Base-by-base conservation (phyloP, 768 basidiomycete species). In the Strobilomyces confusus region DNA sequence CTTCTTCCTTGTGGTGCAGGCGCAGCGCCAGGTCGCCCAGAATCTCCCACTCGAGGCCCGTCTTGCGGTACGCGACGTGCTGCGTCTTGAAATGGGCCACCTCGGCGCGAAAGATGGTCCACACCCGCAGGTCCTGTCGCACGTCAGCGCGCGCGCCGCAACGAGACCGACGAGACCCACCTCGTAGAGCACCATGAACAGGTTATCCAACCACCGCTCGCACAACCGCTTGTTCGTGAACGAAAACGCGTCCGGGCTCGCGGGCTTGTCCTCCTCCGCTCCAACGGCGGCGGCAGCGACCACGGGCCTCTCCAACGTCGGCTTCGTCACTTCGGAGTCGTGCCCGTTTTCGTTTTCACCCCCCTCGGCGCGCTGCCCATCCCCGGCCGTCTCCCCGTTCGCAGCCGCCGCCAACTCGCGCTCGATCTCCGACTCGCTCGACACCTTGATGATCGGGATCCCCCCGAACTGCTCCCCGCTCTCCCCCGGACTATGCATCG, bases 11-110 rank as follows among this genome's bases (percentile, higher is more conserved):
- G 74, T 98, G 97, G 64, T 95, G 90, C 51, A 99, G 69, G n/a
- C 97, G 84, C 42, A 88, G 63, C 9, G 95, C 97, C 20, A 99
- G 74, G 65, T 98, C 97, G 9, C 95, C 97, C 22, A 99, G 77
- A 43, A 98, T 95, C 73, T 98, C 97, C 95, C 97, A 99, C 71
- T 99, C 97, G 19, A 92, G 72, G 0, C 91, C 93, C 0, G 95
- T 98, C 75, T 98, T 98, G 55, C 93, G 84, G 68, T 99, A 99
- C 0, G 95, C 94, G 52, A 98, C 89, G 58, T 97, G 95, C 69
- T 98, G 95, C 3, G 93, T 95, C 68, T 97, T 98, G 81, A 97
- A 99, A 67, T 99, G 97, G 0, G 95, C 94, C 12, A 98, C 90
- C 66, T 98, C 97, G 3, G 97, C 95, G 22, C 97, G 82, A 83